Evolutionary conservation across 345 rosid species (phyloP).

Genomic region (Odontarrhena argentea): DNA sequence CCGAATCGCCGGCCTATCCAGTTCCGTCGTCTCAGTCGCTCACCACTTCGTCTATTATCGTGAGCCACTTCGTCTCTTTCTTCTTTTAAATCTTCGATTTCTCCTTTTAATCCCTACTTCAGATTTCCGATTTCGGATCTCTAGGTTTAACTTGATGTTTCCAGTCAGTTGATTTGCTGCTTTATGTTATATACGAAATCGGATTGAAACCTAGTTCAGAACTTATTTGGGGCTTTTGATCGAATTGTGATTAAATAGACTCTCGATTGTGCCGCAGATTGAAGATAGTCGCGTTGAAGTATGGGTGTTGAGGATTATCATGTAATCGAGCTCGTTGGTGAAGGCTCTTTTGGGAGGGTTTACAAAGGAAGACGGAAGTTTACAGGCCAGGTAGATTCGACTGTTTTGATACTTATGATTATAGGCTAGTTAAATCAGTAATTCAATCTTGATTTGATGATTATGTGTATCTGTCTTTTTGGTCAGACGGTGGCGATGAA

Average conservation of each 20-base stretch:
- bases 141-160: conserved; percentile 6
- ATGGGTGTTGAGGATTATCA: conserved; percentile 94
- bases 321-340: conserved; percentile 94
- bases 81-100: conserved; percentile 11
- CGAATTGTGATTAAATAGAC: background rate
- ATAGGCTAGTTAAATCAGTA: background rate
- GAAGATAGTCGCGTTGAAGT: background rate
- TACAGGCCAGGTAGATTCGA: conserved; percentile 70
- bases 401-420: conserved; percentile 10
- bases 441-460: background rate
- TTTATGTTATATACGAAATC: conserved; percentile 13
- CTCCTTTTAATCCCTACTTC: background rate
- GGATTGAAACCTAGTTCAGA: background rate
- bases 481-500: conserved; percentile 95
- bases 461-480: conserved; percentile 7
- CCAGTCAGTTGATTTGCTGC: background rate
- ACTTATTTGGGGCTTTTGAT: conserved; percentile 13
- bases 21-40: conserved; percentile 15
- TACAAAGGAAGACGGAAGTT: conserved; percentile 86
- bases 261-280: conserved; percentile 16
- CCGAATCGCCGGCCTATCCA: background rate
- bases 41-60: conserved; percentile 13
- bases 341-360: conserved; percentile 96
- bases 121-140: conserved; percentile 16
- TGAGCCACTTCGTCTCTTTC: conserved; percentile 9